A percentile compares a stretch with the other conserved stretches of the same genome.
Conservation (phyloP, 164 flowering plant genomes). For the Echeveria elegans region DNA sequence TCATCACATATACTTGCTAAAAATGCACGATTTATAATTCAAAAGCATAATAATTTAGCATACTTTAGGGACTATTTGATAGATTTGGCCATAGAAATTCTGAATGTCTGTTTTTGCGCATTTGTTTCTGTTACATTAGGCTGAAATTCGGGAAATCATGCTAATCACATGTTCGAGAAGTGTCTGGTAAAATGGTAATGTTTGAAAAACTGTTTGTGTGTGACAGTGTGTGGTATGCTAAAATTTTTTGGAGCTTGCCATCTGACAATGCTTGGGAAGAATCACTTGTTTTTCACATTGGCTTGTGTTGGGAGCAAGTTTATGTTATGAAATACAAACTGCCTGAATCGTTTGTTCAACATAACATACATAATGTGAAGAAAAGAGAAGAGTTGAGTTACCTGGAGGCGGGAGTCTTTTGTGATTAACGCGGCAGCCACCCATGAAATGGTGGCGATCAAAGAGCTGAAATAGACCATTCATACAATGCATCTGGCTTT, state of each 20-base stretch:
- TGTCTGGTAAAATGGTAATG: too few species aligned
- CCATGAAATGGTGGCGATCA: slow-evolving; percentile 53
- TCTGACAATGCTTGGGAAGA: too few species aligned
- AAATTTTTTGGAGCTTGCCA: too few species aligned
- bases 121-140: too few species aligned
- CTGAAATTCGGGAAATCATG: neutral
- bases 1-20: slow-evolving; percentile 16
- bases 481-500: slow-evolving; percentile 48
- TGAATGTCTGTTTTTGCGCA: too few species aligned
- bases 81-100: too few species aligned
- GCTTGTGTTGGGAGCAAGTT: neutral
- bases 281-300: too few species aligned
- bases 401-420: slow-evolving; percentile 31
- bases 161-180: too few species aligned
- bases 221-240: too few species aligned
- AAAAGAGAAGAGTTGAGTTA: neutral
- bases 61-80: too few species aligned
- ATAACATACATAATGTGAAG: too few species aligned
- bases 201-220: too few species aligned
- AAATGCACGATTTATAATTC: neutral
- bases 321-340: neutral
- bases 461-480: slow-evolving; percentile 54
- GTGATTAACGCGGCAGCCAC: slow-evolving; percentile 27
- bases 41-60: neutral
- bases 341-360: neutral